Evolutionary conservation across 805 yeast species (phyloP).

Genomic region (Wickerhamomyces tratensis): DNA sequence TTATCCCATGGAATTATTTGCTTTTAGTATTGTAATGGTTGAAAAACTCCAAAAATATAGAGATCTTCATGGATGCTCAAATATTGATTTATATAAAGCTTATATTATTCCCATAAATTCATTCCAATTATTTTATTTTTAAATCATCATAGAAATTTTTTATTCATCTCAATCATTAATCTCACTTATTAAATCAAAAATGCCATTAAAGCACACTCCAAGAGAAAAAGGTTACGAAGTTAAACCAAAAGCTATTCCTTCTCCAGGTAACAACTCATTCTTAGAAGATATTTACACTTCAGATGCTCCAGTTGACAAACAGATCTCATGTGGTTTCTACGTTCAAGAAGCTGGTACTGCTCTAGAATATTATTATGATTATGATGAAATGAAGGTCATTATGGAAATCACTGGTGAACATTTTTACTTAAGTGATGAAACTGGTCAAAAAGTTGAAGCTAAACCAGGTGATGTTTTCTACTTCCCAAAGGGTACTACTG

Average conservation of each 20-base stretch:
- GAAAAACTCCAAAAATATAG: too few species aligned
- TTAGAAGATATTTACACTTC: conserved; percentile 58
- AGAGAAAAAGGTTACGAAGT: conserved; percentile 40
- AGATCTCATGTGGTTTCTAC: conserved; percentile 61
- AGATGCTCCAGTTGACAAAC: conserved; percentile 48
- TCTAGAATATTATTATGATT: conserved; percentile 53
- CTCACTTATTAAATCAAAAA: conserved; percentile 7
- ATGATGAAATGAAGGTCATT: conserved; percentile 65
- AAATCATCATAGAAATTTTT: too few species aligned
- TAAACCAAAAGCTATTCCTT: conserved; percentile 49
- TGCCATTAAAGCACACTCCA: conserved; percentile 50
- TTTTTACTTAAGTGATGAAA: conserved; percentile 52
- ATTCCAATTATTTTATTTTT: too few species aligned
- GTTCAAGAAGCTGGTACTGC: conserved; percentile 60
- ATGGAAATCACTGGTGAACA: conserved; percentile 56
- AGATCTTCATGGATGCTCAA: too few species aligned
- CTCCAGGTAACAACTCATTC: conserved; percentile 62
- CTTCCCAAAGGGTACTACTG: conserved; percentile 59
- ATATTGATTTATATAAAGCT: too few species aligned
- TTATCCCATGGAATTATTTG: too few species aligned
- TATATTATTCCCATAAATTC: too few species aligned
- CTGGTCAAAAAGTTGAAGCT: conserved; percentile 46
- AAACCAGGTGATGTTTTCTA: conserved; percentile 60
- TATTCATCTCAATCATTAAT: too few species aligned
- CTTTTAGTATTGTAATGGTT: too few species aligned